These are phyloP conservation scores for Aspergillus terreus DNA, from an alignment of 2,329 filamentous ascomycete genomes.

Conservation along the genomic window DNA sequence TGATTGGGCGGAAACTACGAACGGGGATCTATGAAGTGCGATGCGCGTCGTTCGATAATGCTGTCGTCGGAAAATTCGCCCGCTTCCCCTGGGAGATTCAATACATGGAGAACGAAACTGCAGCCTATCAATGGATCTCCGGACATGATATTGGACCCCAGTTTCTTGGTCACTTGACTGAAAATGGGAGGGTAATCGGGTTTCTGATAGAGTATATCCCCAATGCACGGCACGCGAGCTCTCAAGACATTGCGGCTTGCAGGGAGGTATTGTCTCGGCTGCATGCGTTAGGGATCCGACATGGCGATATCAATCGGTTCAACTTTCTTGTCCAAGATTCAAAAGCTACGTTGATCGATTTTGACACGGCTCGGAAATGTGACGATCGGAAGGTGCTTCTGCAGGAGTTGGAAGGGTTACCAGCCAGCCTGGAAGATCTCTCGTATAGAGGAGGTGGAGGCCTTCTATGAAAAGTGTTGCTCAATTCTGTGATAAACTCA, in stretches of 20 bases:
- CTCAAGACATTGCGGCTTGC: conserved; percentile 19
- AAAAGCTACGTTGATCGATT: conserved; percentile 24
- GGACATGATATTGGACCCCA: conserved; percentile 32
- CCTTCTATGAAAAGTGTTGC: conserved; percentile 7
- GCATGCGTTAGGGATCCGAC: conserved; percentile 22
- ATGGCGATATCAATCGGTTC: conserved; percentile 27
- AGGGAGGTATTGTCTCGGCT: conserved; percentile 17
- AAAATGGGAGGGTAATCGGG: conserved; percentile 38
- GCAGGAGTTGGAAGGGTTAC: conserved; percentile 16
- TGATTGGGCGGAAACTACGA: conserved; percentile 17
- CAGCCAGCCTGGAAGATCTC: conserved; percentile 10
- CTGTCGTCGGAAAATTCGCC: conserved; percentile 35
- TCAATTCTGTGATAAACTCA: neutral
- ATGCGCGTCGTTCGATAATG: conserved; percentile 11
- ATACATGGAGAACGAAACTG: conserved; percentile 35
- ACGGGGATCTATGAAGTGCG: conserved; percentile 24
- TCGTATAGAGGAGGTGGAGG: conserved; percentile 14
- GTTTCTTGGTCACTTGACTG: conserved; percentile 39
- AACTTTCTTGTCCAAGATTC: conserved; percentile 23
- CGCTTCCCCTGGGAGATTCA: conserved; percentile 38
- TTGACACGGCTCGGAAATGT: conserved; percentile 24
- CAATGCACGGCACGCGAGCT: conserved; percentile 20
- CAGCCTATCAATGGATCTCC: conserved; percentile 36
- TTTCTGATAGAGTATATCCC: conserved; percentile 34
- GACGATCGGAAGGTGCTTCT: conserved; percentile 15